Evolutionary conservation across 345 rosid species (phyloP), one percentile per base, ranked within the genome.

Genomic region (Euphorbia pulcherrima): DNA sequence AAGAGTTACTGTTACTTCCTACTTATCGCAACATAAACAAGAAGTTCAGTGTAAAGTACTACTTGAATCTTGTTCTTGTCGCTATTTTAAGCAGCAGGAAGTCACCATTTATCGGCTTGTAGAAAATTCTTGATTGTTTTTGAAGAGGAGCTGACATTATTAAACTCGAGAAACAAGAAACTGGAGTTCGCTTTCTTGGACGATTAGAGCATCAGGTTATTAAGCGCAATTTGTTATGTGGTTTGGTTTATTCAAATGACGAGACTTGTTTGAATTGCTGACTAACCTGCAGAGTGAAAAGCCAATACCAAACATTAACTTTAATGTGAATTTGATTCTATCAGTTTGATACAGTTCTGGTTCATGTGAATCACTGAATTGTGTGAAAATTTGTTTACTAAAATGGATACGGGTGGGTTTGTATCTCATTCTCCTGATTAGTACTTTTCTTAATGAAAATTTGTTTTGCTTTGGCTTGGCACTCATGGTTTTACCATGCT

Each of bases 81-180:
- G 97, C 62, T 94, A 94, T 72, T 94, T 94, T 74, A 94, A 89
- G 84, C 97, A 94, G 81, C 97, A 94, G 71, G 99, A 94, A 75
- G 85, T 94, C 55, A 90, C 97, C 12, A 80, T 94, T 60, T 94
- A 80, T 80, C 81, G 97, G 93, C 83, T 88, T 75, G 82, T 83
- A 77, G 99, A 88, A 74, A 70, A 67, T 48, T 81, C 92, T 17
- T 87, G 78, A 76, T 67, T 27, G 12, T 54, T 37, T 52, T 20
- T 35, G 28, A 6, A 7, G 60, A 35, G 7, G 4, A n/a, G n/a
- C n/a, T n/a, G n/a, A n/a, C 46, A 29, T 10, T n/a, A 6, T 8
- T 48, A 1, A 29, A n/a, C 26, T 0, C n/a, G 44, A 50, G 18
- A 29, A 29, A 64, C 37, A 48, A 48, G 27, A 33, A 30, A 20